Conservation (phyloP, 2,329 filamentous ascomycete species). For the Alternaria tenuissima region DNA sequence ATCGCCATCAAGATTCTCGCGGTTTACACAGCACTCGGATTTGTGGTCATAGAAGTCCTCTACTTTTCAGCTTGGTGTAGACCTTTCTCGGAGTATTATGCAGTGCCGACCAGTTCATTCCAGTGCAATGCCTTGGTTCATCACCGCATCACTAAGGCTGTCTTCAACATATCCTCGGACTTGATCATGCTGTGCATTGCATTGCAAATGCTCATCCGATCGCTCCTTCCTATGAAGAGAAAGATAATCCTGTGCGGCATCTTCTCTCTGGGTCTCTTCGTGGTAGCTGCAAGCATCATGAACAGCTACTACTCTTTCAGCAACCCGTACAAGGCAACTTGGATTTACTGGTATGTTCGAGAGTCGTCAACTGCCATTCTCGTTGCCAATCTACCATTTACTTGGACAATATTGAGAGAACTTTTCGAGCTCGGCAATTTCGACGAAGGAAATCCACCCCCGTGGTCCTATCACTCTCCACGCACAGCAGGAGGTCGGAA, state of each 20-base stretch:
- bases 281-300: constrained; percentile 57
- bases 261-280: constrained; percentile 65
- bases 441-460: constrained; percentile 37
- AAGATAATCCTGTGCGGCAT: constrained; percentile 65
- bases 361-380: constrained; percentile 46
- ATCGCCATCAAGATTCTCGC: constrained; percentile 55
- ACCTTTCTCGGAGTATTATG: constrained; percentile 62
- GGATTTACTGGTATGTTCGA: constrained; percentile 47
- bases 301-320: constrained; percentile 56
- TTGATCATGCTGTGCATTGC: constrained; percentile 56
- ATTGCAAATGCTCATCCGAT: constrained; percentile 56
- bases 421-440: constrained; percentile 54
- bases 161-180: constrained; percentile 58
- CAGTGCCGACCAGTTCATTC: constrained; percentile 54
- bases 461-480: constrained; percentile 42
- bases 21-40: constrained; percentile 58
- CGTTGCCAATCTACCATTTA: constrained; percentile 61
- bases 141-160: constrained; percentile 51
- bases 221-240: constrained; percentile 53
- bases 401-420: constrained; percentile 61
- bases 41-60: constrained; percentile 58
- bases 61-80: constrained; percentile 65
- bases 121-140: constrained; percentile 46
- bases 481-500: constrained; percentile 36
- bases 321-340: constrained; percentile 33